Percentiles rank a stretch among this genome's conserved stretches.
Conservation (phyloP, 208 protist species). For the Acanthamoeba rhysodes region DNA sequence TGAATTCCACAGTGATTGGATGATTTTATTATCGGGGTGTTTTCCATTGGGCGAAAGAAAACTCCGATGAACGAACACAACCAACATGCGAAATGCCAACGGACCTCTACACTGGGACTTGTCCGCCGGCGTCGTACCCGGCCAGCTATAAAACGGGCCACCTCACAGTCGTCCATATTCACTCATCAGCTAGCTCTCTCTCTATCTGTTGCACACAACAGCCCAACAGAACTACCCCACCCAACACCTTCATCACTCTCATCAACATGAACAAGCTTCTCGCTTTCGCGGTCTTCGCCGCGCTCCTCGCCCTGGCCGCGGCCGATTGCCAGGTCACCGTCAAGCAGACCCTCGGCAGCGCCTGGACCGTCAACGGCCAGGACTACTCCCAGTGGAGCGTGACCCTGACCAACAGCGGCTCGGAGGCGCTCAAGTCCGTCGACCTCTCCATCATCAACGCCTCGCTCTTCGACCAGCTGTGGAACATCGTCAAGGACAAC, state of each 20-base stretch:
- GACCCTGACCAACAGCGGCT: too few species aligned
- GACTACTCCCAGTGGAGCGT: slow-evolving; percentile 32
- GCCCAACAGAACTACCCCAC: background rate
- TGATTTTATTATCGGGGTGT: background rate
- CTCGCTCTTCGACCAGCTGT: background rate
- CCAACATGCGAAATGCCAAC: background rate
- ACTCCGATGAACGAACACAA: background rate
- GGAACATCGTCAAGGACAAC: background rate
- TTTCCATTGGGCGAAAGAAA: background rate
- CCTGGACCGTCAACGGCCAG: slow-evolving; percentile 34
- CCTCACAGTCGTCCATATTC: background rate
- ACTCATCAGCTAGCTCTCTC: slow-evolving; percentile 12
- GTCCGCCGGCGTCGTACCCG: background rate
- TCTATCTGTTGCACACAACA: background rate
- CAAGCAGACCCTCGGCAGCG: slow-evolving; percentile 25
- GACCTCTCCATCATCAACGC: background rate
- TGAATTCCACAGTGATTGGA: background rate
- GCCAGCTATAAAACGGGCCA: background rate
- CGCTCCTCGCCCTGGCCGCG: background rate
- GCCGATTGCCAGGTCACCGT: background rate
- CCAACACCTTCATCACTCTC: background rate
- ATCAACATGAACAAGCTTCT: slow-evolving; percentile 24
- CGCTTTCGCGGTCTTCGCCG: slow-evolving; percentile 9
- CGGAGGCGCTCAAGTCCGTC: too few species aligned
- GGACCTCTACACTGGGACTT: background rate